A percentile compares a stretch with the other conserved stretches of the same genome.
phyloP scores from a whole-genome alignment of 352 stramenopile species.

The Nothophytophthora sp. region DNA sequence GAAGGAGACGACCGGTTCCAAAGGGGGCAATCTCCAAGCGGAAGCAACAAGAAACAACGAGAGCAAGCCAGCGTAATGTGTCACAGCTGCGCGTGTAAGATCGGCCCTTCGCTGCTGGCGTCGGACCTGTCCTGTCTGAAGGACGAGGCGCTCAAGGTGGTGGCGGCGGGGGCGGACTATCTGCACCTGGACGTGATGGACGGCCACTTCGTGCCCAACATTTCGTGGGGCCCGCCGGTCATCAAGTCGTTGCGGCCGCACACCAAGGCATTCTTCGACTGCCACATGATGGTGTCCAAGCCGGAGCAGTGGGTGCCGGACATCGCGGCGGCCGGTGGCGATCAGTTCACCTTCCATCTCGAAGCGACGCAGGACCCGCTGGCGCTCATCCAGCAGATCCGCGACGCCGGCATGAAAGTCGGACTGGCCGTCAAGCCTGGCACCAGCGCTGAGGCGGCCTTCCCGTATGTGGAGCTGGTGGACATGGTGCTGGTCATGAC shows the following conservation, averaged over 20 bases:
- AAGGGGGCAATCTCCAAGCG: no score
- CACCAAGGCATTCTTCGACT: slow-evolving; percentile 94
- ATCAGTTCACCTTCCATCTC: slow-evolving; percentile 98
- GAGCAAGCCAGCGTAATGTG: no score
- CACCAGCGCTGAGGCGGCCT: slow-evolving; percentile 89
- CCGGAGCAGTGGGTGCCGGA: slow-evolving; percentile 96
- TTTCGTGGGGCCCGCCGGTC: slow-evolving; percentile 96
- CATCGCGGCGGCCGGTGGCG: slow-evolving; percentile 93
- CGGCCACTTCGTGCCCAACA: slow-evolving; percentile 98
- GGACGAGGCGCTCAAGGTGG: slow-evolving; percentile 90
- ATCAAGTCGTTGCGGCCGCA: slow-evolving; percentile 93
- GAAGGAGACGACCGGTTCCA: no score
- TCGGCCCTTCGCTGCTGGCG: slow-evolving; percentile 94
- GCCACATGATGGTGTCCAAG: slow-evolving; percentile 98
- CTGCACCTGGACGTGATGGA: slow-evolving; percentile 99
- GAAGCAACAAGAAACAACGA: no score
- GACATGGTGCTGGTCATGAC: slow-evolving; percentile 99
- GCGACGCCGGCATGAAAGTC: slow-evolving; percentile 92
- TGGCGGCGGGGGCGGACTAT: slow-evolving; percentile 92
- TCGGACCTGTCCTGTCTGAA: slow-evolving; percentile 95
- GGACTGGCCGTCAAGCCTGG: slow-evolving; percentile 95
- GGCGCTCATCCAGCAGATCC: slow-evolving; percentile 86
- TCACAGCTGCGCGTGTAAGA: slow-evolving; percentile 83
- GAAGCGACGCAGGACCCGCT: slow-evolving; percentile 81
- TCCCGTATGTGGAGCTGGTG: slow-evolving; percentile 84